Evolutionary conservation across 257 asterid species (phyloP).

Genomic region (Dorcoceras hygrometricum): DNA sequence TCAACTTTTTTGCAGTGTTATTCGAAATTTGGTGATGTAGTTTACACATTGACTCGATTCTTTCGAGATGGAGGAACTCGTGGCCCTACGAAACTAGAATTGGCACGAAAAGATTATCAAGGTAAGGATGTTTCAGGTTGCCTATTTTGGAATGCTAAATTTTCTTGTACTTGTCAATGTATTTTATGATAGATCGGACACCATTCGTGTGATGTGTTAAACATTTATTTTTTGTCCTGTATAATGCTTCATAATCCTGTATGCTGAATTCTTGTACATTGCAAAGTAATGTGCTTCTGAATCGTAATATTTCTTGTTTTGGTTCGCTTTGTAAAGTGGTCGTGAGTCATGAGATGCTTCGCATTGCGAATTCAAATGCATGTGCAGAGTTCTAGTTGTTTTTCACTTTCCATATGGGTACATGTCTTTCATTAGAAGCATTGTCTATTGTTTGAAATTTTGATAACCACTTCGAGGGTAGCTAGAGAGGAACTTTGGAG

Average conservation of each 20-base stretch:
- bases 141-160: slow-evolving; percentile 15
- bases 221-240: slow-evolving; percentile 15
- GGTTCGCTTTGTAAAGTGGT: background rate
- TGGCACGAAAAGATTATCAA: slow-evolving; percentile 34
- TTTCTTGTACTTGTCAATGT: slow-evolving; percentile 22
- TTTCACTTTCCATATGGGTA: background rate
- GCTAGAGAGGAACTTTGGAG: slow-evolving; percentile 3
- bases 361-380: background rate
- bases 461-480: background rate
- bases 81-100: slow-evolving; percentile 59
- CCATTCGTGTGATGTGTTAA: slow-evolving; percentile 12
- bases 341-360: background rate
- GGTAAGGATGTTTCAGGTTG: slow-evolving; percentile 37
- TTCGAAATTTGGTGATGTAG: slow-evolving; percentile 86
- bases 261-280: slow-evolving; percentile 3
- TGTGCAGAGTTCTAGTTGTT: background rate
- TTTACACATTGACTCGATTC: slow-evolving; percentile 79
- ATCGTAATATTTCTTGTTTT: background rate
- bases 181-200: slow-evolving; percentile 13
- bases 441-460: background rate
- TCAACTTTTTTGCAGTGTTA: slow-evolving; percentile 61
- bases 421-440: slow-evolving; percentile 2
- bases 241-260: slow-evolving; percentile 6
- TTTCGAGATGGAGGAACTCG: slow-evolving; percentile 62
- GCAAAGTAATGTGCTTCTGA: background rate